A percentile compares a stretch with the other conserved stretches of the same genome.
Conservation (phyloP, 208 protist genomes). For the Trypanosoma brucei region DNA sequence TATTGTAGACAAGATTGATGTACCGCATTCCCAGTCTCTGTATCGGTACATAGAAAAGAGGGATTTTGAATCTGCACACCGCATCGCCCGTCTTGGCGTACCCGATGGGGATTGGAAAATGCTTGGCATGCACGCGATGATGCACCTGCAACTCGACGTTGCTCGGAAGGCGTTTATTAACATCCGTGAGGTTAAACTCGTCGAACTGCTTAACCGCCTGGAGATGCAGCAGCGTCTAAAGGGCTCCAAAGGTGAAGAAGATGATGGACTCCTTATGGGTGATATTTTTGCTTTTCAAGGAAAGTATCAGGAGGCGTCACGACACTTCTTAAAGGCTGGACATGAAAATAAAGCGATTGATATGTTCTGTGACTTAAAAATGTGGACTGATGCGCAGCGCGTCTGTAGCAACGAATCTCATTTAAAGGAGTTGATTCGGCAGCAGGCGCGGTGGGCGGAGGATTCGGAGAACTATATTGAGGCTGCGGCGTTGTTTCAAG, state of each 20-base stretch:
- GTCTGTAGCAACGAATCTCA: conserved; percentile 86
- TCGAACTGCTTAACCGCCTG: conserved; percentile 89
- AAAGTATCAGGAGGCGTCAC: conserved; percentile 90
- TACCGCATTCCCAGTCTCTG: conserved; percentile 89
- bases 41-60: conserved; percentile 91
- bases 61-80: conserved; percentile 88
- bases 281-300: conserved; percentile 93
- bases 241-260: conserved; percentile 17
- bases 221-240: conserved; percentile 65
- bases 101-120: conserved; percentile 93
- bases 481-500: conserved; percentile 86
- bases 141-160: conserved; percentile 85
- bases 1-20: conserved; percentile 88
- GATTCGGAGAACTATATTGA: conserved; percentile 89
- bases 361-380: conserved; percentile 94
- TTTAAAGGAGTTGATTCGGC: conserved; percentile 86
- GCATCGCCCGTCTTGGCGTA: conserved; percentile 92
- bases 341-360: conserved; percentile 82
- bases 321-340: conserved; percentile 82
- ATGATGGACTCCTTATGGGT: conserved; percentile 64
- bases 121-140: conserved; percentile 91
- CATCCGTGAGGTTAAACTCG: conserved; percentile 88
- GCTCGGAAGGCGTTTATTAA: conserved; percentile 91
- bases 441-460: conserved; percentile 91
- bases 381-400: conserved; percentile 90